Base-by-base conservation (phyloP, 768 basidiomycete genomes). In the Clathrus columnatus region DNA sequence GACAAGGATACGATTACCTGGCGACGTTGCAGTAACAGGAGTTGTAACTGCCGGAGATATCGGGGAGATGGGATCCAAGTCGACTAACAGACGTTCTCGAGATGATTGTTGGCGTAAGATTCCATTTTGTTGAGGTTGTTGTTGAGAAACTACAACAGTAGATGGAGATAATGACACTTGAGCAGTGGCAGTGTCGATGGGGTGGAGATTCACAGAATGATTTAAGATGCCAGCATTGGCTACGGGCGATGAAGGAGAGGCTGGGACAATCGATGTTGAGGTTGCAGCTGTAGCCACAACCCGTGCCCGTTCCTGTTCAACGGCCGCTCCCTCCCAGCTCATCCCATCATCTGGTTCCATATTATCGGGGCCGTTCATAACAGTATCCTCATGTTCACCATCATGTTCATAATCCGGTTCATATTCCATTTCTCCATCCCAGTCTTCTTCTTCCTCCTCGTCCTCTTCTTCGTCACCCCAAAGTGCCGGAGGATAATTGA, bases 291-390 rank as follows among this genome's bases (percentile, higher is more conserved):
- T 44, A 26, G 64, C 56, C 11, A 58, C 63, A 47, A 63, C 68
- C 11, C 62, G 68, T 14, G 64, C 67, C 52, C 75, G 77, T 59
- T 76, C 74, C 44, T 76, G 73, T 51, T 78, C 80, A 1, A 79
- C 82, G 10, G 75, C 77, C 32, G 74, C 69, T 52, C 91, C 87
- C 48, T 92, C 91, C 92, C 93, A 94, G 57, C 79, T 78, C 81
- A 94, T 88, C 2, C 84, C 86, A 62, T 93, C 91, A 58, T 91
- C 90, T 0, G 78, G 80, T 51, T 87, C 85, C 75, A 84, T 80
- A 4, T 65, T 65, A 52, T 68, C 64, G n/a, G 36, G 36, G n/a
- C n/a, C 36, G 36, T n/a, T n/a, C 36, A 11, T 11, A 14, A 3
- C 14, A 36, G n/a, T 36, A 5, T 36, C 36, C 60, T 63, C 18